Base-by-base conservation (phyloP, 2,329 filamentous ascomycete genomes). In the Fusarium citri region DNA sequence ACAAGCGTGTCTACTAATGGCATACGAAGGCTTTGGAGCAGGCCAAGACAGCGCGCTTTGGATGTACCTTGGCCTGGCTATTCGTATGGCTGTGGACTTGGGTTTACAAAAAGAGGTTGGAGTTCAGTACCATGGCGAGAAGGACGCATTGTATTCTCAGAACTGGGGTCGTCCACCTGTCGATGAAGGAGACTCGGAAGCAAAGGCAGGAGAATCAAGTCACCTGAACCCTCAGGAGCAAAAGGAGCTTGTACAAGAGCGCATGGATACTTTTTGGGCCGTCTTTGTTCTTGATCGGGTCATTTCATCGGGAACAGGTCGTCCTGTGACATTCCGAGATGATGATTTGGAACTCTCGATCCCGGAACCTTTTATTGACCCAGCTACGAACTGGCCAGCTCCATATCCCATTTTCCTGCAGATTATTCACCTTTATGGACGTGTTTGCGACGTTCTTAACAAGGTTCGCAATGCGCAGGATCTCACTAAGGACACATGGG, bases 11-110 rank as follows among this genome's bases (percentile, higher is more conserved):
- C 80, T 97, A 14, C 82, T 97, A 28, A 88, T 97, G 80, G 94
- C 93, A 0, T 97, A 97, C 75, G 93, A 97, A 71, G 91, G 94
- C 45, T 97, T 97, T 72, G 94, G 94, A 2, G 92, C 92, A 14
- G 93, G 93, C 70, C 92, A 94, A 73, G 94, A 97, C 75, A 97
- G 93, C 77, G 93, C 93, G 1, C 80, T 97, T 9, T 97, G 94
- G 94, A 97, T 97, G 93, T 97, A 97, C 76, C 84, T 97, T 2
- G 94, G 94, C 0, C 90, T 95, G 54, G 91, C 94, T 0, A 97
- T 97, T 64, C 90, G 94, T 16, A 92, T 94, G 89, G 91, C 91
- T 1, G 88, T 93, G 64, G 91, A 94, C 75, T 80, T 97, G 12
- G 94, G 94, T 1, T 84, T 97, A 69, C 92, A 95, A 72, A 97